Base-by-base conservation (phyloP, 2,329 filamentous ascomycete species). In the Trichoderma koningii region DNA sequence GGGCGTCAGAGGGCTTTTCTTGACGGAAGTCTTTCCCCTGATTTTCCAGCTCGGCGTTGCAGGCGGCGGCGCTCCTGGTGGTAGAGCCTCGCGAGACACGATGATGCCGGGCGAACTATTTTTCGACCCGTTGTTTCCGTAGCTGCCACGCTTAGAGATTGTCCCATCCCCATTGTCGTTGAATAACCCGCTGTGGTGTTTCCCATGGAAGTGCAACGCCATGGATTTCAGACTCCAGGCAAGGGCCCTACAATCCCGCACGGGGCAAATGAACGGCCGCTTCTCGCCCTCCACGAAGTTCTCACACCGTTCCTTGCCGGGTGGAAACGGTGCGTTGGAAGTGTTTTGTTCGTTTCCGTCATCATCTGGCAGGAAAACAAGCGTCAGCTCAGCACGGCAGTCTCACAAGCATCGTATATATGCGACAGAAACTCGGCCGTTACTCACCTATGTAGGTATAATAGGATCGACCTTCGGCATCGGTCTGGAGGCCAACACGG, bases 161-260 rank as follows among this genome's bases (percentile, higher is more conserved):
- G 78, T 80, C 3, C 79, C 79, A 10, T 80, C 79, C 3, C 70
- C 69, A 30, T 80, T 80, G 60, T 80, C 79, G 30, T 80, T 79
- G 52, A 79, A 72, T 14, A 51, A 28, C 10, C 17, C 9, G 34
- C 52, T 34, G 52, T 17, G 57, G 12, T 66, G 64, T 19, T 59
- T 56, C 15, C 64, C 64, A 30, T 66, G 64, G 47, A 66, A 66
- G 47, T 66, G 64, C 2, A 26, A n/a, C 19, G 52, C 69, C 5
- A 76, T 66, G 3, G 69, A 55, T 2, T 52, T 66, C 2, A 76
- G 56, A 2, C 15, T 66, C 5, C 55, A 34, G 21, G 78, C 74
- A 5, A 75, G 44, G 1, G 64, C 68, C 7, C 74, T 75, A 34
- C 78, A 80, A 42, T 74, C 68, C 3, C 78, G 74, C 3, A 80